Conservation (phyloP, 441 rosid species). For the Geranium incanum region DNA sequence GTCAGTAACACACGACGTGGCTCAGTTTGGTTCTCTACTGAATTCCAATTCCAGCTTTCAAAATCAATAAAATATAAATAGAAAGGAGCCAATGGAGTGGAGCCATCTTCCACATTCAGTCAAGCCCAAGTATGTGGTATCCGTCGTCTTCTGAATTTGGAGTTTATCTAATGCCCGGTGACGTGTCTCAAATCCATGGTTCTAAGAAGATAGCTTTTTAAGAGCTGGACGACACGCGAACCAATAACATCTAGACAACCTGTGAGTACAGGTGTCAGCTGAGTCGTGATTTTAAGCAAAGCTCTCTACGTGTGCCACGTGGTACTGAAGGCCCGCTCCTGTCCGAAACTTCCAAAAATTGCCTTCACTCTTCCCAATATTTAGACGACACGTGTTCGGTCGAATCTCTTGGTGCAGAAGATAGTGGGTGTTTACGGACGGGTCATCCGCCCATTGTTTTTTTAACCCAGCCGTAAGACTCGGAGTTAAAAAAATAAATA, state of each 20-base stretch:
- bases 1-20: too few relatives aligned
- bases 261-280: not conserved
- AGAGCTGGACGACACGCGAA: not conserved
- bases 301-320: not conserved
- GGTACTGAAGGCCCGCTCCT: not conserved
- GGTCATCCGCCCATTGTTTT: too few relatives aligned
- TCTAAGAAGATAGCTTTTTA: too few relatives aligned
- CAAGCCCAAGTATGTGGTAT: not conserved
- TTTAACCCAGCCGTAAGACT: too few relatives aligned
- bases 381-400: not conserved
- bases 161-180: not conserved
- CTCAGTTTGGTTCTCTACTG: too few relatives aligned
- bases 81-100: not conserved
- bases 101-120: not conserved
- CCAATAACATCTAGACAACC: not conserved
- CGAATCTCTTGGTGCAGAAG: too few relatives aligned
- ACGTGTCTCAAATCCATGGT: not conserved
- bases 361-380: not conserved
- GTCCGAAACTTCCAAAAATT: not conserved
- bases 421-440: too few relatives aligned
- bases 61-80: too few relatives aligned
- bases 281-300: not conserved
- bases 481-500: too few relatives aligned
- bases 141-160: not conserved
- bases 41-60: too few relatives aligned